Evolutionary conservation across 768 basidiomycete species (phyloP).

Genomic region (Boletus bicolor): DNA sequence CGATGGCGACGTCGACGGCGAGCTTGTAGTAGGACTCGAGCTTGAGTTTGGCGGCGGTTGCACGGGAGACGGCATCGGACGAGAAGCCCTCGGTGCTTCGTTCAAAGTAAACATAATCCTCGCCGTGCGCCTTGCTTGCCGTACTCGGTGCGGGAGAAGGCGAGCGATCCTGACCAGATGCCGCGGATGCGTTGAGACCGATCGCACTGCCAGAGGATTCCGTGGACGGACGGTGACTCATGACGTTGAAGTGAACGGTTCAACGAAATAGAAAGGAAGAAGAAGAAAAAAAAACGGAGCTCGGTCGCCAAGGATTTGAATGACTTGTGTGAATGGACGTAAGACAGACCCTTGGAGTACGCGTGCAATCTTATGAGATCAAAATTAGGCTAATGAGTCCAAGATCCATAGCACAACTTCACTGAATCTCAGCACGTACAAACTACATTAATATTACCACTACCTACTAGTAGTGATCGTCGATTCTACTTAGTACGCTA

Average conservation of each 20-base stretch:
- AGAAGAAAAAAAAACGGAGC: not conserved
- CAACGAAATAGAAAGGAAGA: slow-evolving; percentile 2
- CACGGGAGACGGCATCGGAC: slow-evolving; percentile 81
- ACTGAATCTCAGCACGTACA: not conserved
- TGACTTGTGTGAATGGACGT: slow-evolving; percentile 21
- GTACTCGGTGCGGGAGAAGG: slow-evolving; percentile 32
- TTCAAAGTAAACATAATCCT: slow-evolving; percentile 93
- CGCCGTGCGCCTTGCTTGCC: slow-evolving; percentile 28
- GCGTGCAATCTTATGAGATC: not conserved
- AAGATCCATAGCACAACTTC: not conserved
- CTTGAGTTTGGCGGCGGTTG: slow-evolving; percentile 93
- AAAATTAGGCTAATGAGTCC: not conserved
- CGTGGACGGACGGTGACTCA: slow-evolving; percentile 32
- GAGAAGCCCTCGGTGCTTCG: slow-evolving; percentile 79
- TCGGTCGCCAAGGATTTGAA: slow-evolving; percentile 14
- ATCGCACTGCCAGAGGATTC: slow-evolving; percentile 22
- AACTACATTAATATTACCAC: not conserved
- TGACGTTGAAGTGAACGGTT: slow-evolving; percentile 6
- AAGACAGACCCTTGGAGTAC: slow-evolving; percentile 16
- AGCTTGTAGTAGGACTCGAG: slow-evolving; percentile 98
- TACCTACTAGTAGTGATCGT: not conserved
- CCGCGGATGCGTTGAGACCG: slow-evolving; percentile 16
- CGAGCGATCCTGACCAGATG: slow-evolving; percentile 26
- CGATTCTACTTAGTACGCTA: not conserved
- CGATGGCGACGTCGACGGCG: slow-evolving; percentile 94